Base-by-base conservation (phyloP, 2,329 filamentous ascomycete species). In the Stachybotrys echinatus region DNA sequence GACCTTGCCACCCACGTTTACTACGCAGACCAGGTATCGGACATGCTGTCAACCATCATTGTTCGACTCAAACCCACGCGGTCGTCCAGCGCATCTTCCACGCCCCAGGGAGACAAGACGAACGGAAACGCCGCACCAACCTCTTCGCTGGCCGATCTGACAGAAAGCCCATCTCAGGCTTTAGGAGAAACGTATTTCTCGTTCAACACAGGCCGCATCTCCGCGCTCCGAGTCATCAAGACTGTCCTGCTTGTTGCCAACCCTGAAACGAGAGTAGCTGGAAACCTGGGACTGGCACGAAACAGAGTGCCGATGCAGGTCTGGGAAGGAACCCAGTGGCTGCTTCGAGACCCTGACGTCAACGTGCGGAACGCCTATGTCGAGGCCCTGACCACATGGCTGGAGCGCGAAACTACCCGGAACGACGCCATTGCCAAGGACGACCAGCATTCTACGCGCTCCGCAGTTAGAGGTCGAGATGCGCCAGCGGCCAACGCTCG, bases 261-360 rank as follows among this genome's bases (percentile, higher is more conserved):
- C 61, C 79, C 79, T 40, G 79, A 78, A 56, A 79, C 76, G 20
- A 82, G 77, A 56, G 72, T 77, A 52, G 76, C 73, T 56, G 79
- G 78, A 56, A 83, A 77, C 63, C 77, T 75, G 47, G 81, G 81
- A 23, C 79, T 94, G 47, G 82, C 84, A 6, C 81, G 91, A 54
- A 89, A 87, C 64, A 82, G 77, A 39, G 88, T 95, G 1, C 85
- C 88, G 0, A 77, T 95, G 8, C 81, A 88, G 49, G 87, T 92
- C 1, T 99, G 94, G 94, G 92, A 97, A 67, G 90, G 89, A n/a
- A 96, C 92, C 0, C 90, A 96, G 54, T 96, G 90, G 89, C 80
- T 97, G 42, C 73, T 97, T 19, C 84, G 88, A 37, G 92, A 96
- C 61, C 77, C 83, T 1, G 86, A 92, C 59, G 83, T 83, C 27